A percentile compares a stretch with the other conserved stretches of the same genome.
phyloP scores from a whole-genome alignment of 257 asterid species.

The Cinchona pubescens region DNA sequence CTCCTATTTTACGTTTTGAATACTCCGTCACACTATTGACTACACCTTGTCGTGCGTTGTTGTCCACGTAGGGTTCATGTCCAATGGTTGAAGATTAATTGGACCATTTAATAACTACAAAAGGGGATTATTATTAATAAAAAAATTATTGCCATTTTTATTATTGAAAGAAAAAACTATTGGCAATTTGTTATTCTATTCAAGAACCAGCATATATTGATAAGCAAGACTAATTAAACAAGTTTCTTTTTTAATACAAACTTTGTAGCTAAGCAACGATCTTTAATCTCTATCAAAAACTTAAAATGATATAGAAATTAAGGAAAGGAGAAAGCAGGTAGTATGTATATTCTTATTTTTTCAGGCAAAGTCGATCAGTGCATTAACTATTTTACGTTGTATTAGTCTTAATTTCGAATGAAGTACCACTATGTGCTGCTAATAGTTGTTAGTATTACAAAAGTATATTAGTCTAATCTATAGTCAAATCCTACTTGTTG shows the following conservation, averaged over 20 bases:
- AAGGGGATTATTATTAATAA: background rate
- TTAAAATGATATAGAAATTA: too few species aligned
- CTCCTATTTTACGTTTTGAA: too few species aligned
- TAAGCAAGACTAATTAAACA: background rate
- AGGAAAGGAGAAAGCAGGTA: background rate
- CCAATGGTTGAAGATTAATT: background rate
- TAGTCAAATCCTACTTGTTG: background rate
- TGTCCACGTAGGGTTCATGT: background rate
- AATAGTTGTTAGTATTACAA: too few species aligned
- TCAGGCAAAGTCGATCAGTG: background rate
- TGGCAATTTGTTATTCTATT: background rate
- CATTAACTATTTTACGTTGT: background rate
- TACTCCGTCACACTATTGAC: too few species aligned
- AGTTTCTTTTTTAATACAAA: background rate
- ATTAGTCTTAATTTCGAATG: too few species aligned
- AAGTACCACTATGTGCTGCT: background rate
- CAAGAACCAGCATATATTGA: background rate
- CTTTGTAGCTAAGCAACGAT: constrained; percentile 1
- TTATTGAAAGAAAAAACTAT: too few species aligned
- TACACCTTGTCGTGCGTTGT: background rate
- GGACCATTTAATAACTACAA: background rate
- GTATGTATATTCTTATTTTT: background rate
- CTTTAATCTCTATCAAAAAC: background rate
- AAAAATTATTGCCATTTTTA: too few species aligned
- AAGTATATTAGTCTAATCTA: background rate